Evolutionary conservation across 2,329 filamentous ascomycete species (phyloP).

Genomic region (Aspergillus floridensis): DNA sequence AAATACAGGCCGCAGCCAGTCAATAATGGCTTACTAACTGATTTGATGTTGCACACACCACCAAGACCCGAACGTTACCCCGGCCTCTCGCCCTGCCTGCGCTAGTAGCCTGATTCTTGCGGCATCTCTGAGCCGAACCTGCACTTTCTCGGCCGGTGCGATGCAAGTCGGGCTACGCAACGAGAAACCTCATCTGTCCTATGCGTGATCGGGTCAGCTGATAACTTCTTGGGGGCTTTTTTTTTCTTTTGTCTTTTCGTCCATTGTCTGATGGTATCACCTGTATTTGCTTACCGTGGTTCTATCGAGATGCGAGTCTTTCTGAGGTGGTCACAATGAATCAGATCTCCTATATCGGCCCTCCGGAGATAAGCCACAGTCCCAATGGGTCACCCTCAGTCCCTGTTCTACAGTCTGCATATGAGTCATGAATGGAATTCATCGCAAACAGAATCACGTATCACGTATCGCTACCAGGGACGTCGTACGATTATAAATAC

Average conservation of each 20-base stretch:
- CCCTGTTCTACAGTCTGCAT: not conserved
- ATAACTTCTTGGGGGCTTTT: not conserved
- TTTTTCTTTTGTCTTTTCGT: not conserved
- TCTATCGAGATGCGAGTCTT: not conserved
- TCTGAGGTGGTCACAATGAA: not conserved
- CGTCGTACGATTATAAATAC: slow-evolving; percentile 4
- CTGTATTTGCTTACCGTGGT: not conserved
- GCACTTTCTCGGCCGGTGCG: slow-evolving; percentile 2
- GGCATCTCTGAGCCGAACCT: slow-evolving; percentile 3
- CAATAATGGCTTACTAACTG: not conserved
- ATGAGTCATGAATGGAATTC: not conserved
- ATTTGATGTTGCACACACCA: too few relatives aligned
- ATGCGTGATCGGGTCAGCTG: slow-evolving; percentile 5
- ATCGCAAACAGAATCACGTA: not conserved
- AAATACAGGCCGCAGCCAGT: not conserved
- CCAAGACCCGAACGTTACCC: not conserved
- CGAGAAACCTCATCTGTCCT: not conserved
- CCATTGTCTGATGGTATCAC: slow-evolving; percentile 2
- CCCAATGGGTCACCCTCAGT: not conserved
- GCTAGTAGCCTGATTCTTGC: slow-evolving; percentile 6
- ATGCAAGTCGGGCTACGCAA: not conserved
- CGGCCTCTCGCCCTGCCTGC: not conserved
- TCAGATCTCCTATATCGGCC: slow-evolving; percentile 3
- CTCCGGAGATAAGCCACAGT: not conserved
- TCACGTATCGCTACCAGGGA: not conserved